Percentiles rank a stretch among this genome's conserved stretches.
phyloP scores from a whole-genome alignment of 169 alveolate genomes.

The Cryptosporidium sp. region DNA sequence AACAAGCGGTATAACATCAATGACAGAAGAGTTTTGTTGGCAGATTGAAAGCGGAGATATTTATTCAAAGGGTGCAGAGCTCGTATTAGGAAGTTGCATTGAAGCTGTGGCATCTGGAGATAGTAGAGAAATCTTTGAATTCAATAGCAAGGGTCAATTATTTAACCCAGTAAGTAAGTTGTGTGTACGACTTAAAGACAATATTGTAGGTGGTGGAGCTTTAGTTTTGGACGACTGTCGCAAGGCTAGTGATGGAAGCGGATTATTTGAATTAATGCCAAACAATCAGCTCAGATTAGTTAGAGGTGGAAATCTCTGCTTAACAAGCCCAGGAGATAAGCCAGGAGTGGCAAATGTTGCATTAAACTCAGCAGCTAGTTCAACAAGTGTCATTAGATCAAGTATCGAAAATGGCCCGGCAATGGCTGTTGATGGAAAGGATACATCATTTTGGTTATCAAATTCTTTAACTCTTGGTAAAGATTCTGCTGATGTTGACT shows the following conservation, averaged over 20 bases:
- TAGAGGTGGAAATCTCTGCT: constrained; percentile 68
- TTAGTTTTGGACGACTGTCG: constrained; percentile 65
- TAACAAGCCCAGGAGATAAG: constrained; percentile 72
- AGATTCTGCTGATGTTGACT: constrained; percentile 22
- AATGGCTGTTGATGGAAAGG: constrained; percentile 74
- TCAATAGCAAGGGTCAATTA: constrained; percentile 67
- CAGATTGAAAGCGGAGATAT: constrained; percentile 67
- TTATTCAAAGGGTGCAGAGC: constrained; percentile 67
- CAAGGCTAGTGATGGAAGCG: constrained; percentile 52
- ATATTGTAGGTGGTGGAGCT: constrained; percentile 18
- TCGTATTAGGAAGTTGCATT: constrained; percentile 66
- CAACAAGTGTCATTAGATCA: constrained; percentile 37
- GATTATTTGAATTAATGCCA: constrained; percentile 65
- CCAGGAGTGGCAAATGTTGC: constrained; percentile 72
- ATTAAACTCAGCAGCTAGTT: constrained; percentile 66
- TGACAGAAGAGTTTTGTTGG: constrained; percentile 72
- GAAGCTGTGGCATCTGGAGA: constrained; percentile 76
- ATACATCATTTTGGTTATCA: constrained; percentile 64
- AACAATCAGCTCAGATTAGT: constrained; percentile 60
- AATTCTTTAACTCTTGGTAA: constrained; percentile 2
- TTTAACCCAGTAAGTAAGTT: constrained; percentile 71
- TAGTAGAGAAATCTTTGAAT: constrained; percentile 74
- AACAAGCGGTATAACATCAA: constrained; percentile 74
- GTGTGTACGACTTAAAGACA: constrained; percentile 58
- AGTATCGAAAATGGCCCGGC: constrained; percentile 47